Evolutionary conservation across 2,329 filamentous ascomycete species (phyloP).

Genomic region (Colletotrichum spinosum): DNA sequence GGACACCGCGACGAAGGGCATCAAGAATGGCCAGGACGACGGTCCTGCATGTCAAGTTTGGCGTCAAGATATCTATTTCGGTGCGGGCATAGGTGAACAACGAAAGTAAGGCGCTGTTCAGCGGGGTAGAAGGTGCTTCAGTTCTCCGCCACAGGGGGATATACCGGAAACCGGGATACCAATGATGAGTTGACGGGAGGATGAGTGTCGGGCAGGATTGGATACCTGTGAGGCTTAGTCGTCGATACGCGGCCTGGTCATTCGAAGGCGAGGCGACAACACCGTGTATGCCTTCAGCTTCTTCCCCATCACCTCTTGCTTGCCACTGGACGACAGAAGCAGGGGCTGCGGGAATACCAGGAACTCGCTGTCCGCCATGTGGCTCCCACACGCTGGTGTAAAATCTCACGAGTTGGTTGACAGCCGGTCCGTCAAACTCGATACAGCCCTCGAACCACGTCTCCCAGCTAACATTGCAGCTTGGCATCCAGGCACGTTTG

Average conservation of each 20-base stretch:
- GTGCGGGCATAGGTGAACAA: slow-evolving; percentile 68
- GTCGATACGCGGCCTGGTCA: slow-evolving; percentile 28
- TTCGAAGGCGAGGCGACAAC: slow-evolving; percentile 4
- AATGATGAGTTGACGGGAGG: slow-evolving; percentile 79
- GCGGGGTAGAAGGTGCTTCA: slow-evolving; percentile 70
- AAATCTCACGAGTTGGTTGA: slow-evolving; percentile 73
- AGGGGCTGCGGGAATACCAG: slow-evolving; percentile 11
- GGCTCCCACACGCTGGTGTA: slow-evolving; percentile 75
- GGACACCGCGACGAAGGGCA: slow-evolving; percentile 73
- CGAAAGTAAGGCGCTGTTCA: slow-evolving; percentile 74
- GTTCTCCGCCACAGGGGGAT: slow-evolving; percentile 65
- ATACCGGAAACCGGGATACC: slow-evolving; percentile 72
- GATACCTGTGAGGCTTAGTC: slow-evolving; percentile 31
- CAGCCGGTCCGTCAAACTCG: slow-evolving; percentile 71
- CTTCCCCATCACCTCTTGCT: neutral
- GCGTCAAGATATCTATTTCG: slow-evolving; percentile 78
- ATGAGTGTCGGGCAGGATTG: slow-evolving; percentile 66
- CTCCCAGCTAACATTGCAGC: slow-evolving; percentile 89
- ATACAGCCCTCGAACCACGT: slow-evolving; percentile 87
- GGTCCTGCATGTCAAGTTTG: slow-evolving; percentile 78
- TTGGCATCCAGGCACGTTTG: slow-evolving; percentile 74
- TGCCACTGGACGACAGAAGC: neutral
- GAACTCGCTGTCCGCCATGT: slow-evolving; percentile 5
- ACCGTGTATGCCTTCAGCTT: neutral
- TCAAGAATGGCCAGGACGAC: slow-evolving; percentile 71